These are phyloP conservation scores for Uronychia setigera DNA, from an alignment of 73 alveolate genomes.

Conservation along the genomic window DNA sequence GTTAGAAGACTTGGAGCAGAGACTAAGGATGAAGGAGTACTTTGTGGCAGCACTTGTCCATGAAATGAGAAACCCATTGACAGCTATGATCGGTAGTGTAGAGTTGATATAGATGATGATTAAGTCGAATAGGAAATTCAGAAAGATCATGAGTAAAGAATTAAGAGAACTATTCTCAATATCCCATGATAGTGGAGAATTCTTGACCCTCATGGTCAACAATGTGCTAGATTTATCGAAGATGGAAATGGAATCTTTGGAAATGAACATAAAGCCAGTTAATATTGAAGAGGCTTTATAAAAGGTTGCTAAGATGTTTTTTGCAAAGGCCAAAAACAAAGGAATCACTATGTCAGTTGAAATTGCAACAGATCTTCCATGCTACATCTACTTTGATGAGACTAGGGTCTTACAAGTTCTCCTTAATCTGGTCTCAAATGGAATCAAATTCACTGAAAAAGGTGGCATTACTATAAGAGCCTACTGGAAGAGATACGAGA, in stretches of 20 bases:
- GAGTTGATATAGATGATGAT: not conserved
- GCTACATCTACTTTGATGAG: slow-evolving; percentile 31
- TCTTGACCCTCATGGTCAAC: slow-evolving; percentile 28
- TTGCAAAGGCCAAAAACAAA: slow-evolving; percentile 38
- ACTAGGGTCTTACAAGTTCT: slow-evolving; percentile 31
- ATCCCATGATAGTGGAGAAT: slow-evolving; percentile 41
- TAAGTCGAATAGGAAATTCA: not conserved
- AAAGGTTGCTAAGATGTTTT: slow-evolving; percentile 36
- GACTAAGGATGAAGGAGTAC: not conserved
- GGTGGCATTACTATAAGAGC: slow-evolving; percentile 37
- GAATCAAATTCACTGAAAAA: slow-evolving; percentile 26
- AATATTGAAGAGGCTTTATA: slow-evolving; percentile 27
- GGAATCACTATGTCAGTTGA: slow-evolving; percentile 3
- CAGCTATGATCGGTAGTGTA: slow-evolving; percentile 26
- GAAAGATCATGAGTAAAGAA: not conserved
- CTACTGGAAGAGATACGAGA: not conserved
- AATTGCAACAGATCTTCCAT: slow-evolving; percentile 33
- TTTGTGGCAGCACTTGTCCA: slow-evolving; percentile 14
- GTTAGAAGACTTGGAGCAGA: not conserved
- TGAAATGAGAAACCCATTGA: slow-evolving; percentile 47
- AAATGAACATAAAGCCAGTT: slow-evolving; percentile 6
- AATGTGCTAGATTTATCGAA: slow-evolving; percentile 50
- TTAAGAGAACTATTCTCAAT: not conserved
- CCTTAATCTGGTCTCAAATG: slow-evolving; percentile 40
- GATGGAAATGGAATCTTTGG: slow-evolving; percentile 32